Percentiles rank a stretch among this genome's conserved stretches.
These are phyloP conservation scores for Phytophthora cryptogea DNA, from an alignment of 352 stramenopile genomes.

Conservation along the genomic window DNA sequence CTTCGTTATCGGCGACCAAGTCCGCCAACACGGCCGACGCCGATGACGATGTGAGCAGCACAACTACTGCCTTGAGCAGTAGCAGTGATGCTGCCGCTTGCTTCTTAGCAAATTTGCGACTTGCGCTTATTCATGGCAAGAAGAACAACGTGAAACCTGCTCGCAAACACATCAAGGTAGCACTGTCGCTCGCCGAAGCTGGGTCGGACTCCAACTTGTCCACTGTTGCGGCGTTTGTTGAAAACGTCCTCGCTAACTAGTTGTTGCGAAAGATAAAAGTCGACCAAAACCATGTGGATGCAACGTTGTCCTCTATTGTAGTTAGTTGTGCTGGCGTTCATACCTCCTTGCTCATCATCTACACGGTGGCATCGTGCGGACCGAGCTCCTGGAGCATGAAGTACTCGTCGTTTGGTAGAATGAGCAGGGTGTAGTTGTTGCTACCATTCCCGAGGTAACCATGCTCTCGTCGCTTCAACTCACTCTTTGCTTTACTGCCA, in stretches of 20 bases:
- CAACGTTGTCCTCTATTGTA: constrained; percentile 21
- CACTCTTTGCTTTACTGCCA: constrained; percentile 23
- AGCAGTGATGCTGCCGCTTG: constrained; percentile 30
- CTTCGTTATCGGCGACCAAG: constrained; percentile 35
- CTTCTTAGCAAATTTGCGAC: constrained; percentile 66
- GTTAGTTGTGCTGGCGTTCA: constrained; percentile 3
- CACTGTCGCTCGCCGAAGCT: constrained; percentile 34
- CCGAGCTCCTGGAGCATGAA: constrained; percentile 72
- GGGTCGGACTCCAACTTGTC: constrained; percentile 30
- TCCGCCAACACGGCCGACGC: constrained; percentile 14
- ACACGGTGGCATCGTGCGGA: constrained; percentile 67
- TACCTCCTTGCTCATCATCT: constrained; percentile 16
- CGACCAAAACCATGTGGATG: constrained; percentile 1
- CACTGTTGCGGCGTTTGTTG: constrained; percentile 65
- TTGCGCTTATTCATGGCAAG: constrained; percentile 64
- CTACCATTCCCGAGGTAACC: constrained; percentile 73
- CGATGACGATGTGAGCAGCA: constrained; percentile 31
- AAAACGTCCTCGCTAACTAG: constrained; percentile 60
- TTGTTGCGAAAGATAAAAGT: background rate
- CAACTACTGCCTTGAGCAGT: constrained; percentile 27
- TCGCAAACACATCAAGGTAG: constrained; percentile 68
- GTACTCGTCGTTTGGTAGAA: constrained; percentile 76
- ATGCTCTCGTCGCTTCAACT: constrained; percentile 55
- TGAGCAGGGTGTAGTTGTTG: constrained; percentile 79
- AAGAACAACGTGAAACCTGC: constrained; percentile 68